Conservation (phyloP, 2,329 filamentous ascomycete species). For the Aspergillus japonicus region DNA sequence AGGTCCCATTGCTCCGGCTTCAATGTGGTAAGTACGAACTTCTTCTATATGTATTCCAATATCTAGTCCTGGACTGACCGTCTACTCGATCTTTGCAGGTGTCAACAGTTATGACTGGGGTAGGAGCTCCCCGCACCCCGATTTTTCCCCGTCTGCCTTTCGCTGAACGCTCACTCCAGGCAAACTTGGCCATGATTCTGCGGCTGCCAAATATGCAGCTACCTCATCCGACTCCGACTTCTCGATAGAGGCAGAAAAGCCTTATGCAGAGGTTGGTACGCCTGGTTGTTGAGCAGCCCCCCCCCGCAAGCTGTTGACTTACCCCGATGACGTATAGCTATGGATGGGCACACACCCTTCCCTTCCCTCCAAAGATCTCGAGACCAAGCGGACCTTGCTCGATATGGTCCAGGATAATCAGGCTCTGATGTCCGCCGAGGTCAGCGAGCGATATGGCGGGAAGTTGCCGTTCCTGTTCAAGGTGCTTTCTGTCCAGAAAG, state of each 20-base stretch:
- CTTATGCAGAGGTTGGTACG: constrained; percentile 77
- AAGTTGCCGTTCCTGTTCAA: constrained; percentile 98
- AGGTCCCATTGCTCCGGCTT: constrained; percentile 79
- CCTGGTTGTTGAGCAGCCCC: neutral
- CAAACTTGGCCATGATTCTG: constrained; percentile 83
- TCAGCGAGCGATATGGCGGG: constrained; percentile 71
- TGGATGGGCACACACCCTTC: constrained; percentile 99
- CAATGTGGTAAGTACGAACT: constrained; percentile 51
- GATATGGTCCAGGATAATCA: constrained; percentile 87
- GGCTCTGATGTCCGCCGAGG: constrained; percentile 70
- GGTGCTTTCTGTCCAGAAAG: constrained; percentile 92
- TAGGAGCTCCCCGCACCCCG: constrained; percentile 34
- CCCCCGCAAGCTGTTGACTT: constrained; percentile 1
- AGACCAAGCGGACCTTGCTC: constrained; percentile 79
- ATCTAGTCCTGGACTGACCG: neutral
- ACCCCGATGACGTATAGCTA: constrained; percentile 55
- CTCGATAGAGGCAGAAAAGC: constrained; percentile 77
- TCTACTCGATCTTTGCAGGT: constrained; percentile 52
- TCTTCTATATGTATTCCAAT: neutral
- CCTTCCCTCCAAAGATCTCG: constrained; percentile 85
- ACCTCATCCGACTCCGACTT: constrained; percentile 76
- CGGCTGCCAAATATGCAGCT: constrained; percentile 84
- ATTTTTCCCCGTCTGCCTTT: neutral
- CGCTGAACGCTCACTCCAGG: constrained; percentile 50
- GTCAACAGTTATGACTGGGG: constrained; percentile 99